phyloP scores from a whole-genome alignment of 2,329 filamentous ascomycete species.

The Aspergillus tamarii region DNA sequence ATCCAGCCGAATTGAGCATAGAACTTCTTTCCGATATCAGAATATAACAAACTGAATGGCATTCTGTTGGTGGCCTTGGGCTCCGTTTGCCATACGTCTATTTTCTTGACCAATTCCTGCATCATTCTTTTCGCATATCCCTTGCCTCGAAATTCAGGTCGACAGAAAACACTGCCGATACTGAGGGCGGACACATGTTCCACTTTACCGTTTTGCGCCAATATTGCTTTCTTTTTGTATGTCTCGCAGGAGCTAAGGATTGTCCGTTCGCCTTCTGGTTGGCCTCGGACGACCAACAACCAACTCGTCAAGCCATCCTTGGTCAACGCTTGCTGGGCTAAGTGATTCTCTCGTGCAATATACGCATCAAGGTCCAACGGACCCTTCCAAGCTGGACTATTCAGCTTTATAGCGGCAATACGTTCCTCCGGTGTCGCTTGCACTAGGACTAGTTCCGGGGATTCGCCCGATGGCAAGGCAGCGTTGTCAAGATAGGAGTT shows the following conservation, averaged over 20 bases:
- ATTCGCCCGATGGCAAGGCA: slow-evolving; percentile 52
- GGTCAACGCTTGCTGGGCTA: slow-evolving; percentile 56
- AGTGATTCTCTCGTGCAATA: slow-evolving; percentile 58
- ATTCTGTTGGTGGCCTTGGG: slow-evolving; percentile 43
- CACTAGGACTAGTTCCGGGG: slow-evolving; percentile 56
- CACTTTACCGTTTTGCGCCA: slow-evolving; percentile 55
- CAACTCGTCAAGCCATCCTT: slow-evolving; percentile 61
- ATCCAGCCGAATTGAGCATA: slow-evolving; percentile 80
- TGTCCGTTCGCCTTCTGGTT: slow-evolving; percentile 43
- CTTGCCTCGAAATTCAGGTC: slow-evolving; percentile 65
- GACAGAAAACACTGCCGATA: slow-evolving; percentile 78
- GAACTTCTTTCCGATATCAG: slow-evolving; percentile 82
- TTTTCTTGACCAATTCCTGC: slow-evolving; percentile 60
- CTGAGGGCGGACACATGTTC: slow-evolving; percentile 68
- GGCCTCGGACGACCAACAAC: slow-evolving; percentile 57
- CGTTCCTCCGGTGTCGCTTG: slow-evolving; percentile 59
- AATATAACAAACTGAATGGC: slow-evolving; percentile 79
- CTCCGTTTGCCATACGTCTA: slow-evolving; percentile 58
- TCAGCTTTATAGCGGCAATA: slow-evolving; percentile 55
- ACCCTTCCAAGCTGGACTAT: slow-evolving; percentile 62
- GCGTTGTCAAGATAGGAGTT: slow-evolving; percentile 20
- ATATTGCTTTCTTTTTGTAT: slow-evolving; percentile 45
- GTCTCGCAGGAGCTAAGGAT: slow-evolving; percentile 65
- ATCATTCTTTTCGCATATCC: slow-evolving; percentile 82
- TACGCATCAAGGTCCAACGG: slow-evolving; percentile 59